Base-by-base conservation (phyloP, 2,329 filamentous ascomycete species). In the Sclerotinia sclerotiorum region DNA sequence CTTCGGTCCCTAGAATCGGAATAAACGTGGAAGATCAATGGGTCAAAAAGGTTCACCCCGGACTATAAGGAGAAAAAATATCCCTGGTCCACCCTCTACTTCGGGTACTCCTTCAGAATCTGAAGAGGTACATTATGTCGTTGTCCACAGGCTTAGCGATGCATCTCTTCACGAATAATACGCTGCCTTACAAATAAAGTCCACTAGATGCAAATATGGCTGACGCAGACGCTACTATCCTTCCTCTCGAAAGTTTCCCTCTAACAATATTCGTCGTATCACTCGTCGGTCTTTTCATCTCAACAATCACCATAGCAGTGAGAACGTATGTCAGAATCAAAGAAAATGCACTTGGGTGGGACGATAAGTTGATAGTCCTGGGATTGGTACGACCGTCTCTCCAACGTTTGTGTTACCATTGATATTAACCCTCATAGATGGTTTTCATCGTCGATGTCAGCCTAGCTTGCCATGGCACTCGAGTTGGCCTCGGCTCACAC, bases 391-490 rank as follows among this genome's bases (percentile, higher is more conserved):
- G 39, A 10, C 17, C 6, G 8, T 11, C 27, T 17, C 44, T 52
- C 3, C 1, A 17, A 17, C 44, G 7, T 19, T 44, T n/a, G 24
- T 19, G 5, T 32, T 17, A 10, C 3, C 21, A 27, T 17, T n/a
- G 35, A 55, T 29, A 29, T 15, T 65, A 56, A 65, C 10, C 19
- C 17, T 44, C 44, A 27, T 54, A 65, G 65, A 49, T 67, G 6
- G 54, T 60, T 24, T 67, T 24, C 32, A 19, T 51, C n/a, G 17
- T 61, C 13, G 65, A 67, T 46, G 70, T 74, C n/a, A 67, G 44
- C 48, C 68, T 75, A 10, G 72, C 73, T 32, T 74, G 72, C 46
- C 42, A 69, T 55, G 72, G 73, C 2, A 66, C 71, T 51, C 69
- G 65, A 21, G 55, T 70, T 11, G 73, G 73, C 32, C 69, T 74